Conservation (phyloP, 2,329 filamentous ascomycete species). For the Claviceps sp. region DNA sequence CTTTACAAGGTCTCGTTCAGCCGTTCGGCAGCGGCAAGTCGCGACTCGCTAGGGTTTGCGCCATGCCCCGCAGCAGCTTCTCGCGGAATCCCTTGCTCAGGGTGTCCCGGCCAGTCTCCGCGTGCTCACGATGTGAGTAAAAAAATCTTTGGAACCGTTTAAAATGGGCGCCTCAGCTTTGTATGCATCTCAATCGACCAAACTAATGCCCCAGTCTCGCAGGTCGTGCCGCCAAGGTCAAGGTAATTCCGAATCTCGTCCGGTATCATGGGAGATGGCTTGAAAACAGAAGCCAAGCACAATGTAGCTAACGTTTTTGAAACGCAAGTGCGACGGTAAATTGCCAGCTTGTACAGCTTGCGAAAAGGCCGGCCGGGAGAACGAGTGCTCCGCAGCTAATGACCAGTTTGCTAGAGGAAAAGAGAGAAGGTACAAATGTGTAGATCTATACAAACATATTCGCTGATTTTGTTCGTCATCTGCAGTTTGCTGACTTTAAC, state of each 20-base stretch:
- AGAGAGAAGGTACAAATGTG: slow-evolving; percentile 55
- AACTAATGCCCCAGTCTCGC: not conserved
- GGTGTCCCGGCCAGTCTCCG: slow-evolving; percentile 67
- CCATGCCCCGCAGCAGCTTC: slow-evolving; percentile 34
- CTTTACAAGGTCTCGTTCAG: not conserved
- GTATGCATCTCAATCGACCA: not conserved
- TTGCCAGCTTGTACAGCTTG: slow-evolving; percentile 90
- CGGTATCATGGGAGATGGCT: not conserved
- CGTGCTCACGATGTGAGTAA: slow-evolving; percentile 58
- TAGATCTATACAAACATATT: slow-evolving; percentile 5
- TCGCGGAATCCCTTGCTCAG: slow-evolving; percentile 47
- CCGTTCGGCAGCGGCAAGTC: not conserved
- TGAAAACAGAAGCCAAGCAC: not conserved
- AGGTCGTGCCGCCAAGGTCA: slow-evolving; percentile 84
- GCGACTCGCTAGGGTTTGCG: slow-evolving; percentile 2
- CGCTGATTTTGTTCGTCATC: not conserved
- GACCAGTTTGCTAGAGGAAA: slow-evolving; percentile 94
- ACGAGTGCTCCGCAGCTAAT: slow-evolving; percentile 84
- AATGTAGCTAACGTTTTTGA: not conserved
- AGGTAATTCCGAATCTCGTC: slow-evolving; percentile 34
- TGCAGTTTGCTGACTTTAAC: not conserved
- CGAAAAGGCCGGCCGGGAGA: slow-evolving; percentile 75
- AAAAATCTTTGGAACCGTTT: not conserved
- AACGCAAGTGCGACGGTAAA: slow-evolving; percentile 72
- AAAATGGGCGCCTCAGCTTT: not conserved